Conservation (phyloP, 2,329 filamentous ascomycete species). For the Penicillium sp. region DNA sequence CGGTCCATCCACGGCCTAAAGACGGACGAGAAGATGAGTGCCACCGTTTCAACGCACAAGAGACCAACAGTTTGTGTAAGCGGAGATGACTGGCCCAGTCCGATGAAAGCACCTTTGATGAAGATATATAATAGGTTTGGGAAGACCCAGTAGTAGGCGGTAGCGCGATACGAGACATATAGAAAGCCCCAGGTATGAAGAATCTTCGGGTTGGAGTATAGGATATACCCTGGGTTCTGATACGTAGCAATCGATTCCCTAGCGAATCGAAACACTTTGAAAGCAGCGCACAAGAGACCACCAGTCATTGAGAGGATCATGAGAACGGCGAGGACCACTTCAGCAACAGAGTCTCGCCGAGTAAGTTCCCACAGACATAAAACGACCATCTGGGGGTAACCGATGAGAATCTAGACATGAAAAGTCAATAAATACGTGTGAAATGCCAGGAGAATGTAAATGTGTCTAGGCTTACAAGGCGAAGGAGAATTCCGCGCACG, state of each 20-base stretch:
- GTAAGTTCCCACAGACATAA: constrained; percentile 94
- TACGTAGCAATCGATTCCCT: constrained; percentile 85
- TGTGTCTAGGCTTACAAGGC: constrained; percentile 49
- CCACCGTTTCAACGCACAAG: constrained; percentile 73
- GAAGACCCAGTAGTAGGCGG: constrained; percentile 91
- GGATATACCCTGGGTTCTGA: constrained; percentile 93
- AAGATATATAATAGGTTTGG: constrained; percentile 73
- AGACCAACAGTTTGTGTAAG: constrained; percentile 78
- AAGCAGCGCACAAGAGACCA: constrained; percentile 78
- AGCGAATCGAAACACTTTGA: constrained; percentile 84
- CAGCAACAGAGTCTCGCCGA: constrained; percentile 74
- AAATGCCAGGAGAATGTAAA: not conserved
- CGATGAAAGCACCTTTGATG: constrained; percentile 87
- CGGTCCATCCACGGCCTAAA: constrained; percentile 98
- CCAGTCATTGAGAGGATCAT: constrained; percentile 77
- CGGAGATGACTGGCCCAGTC: constrained; percentile 67
- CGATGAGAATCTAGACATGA: constrained; percentile 62
- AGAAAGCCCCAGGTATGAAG: constrained; percentile 98
- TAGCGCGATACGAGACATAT: constrained; percentile 94
- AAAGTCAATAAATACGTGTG: constrained; percentile 1
- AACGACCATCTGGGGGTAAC: constrained; percentile 88
- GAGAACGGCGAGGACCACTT: constrained; percentile 81
- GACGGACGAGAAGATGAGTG: constrained; percentile 72
- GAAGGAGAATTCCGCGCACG: constrained; percentile 89
- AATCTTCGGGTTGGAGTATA: constrained; percentile 87